A percentile compares a stretch with the other conserved stretches of the same genome.
phyloP scores from a whole-genome alignment of 768 basidiomycete species.

The Tulasnella sp. region DNA sequence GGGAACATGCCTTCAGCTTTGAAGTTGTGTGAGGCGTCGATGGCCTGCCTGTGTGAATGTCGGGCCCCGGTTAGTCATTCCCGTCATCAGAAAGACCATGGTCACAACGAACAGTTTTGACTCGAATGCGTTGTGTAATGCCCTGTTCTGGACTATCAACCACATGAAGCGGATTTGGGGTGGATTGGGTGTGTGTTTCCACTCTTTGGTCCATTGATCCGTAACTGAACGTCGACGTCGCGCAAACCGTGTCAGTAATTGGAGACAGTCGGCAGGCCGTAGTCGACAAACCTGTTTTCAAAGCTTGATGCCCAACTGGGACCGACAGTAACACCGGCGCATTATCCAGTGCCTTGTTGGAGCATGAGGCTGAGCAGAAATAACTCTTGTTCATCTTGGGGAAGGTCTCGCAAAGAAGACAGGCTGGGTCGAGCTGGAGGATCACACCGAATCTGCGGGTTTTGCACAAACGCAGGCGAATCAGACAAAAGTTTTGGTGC shows the following conservation, averaged over 20 bases:
- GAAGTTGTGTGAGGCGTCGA: background rate
- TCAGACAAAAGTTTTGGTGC: background rate
- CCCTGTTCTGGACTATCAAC: background rate
- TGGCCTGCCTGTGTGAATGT: conserved; percentile 36
- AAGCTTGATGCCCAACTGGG: background rate
- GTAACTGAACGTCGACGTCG: background rate
- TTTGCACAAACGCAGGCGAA: background rate
- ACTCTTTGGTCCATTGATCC: background rate
- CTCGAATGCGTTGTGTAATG: background rate
- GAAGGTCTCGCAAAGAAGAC: background rate
- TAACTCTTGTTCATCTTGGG: background rate
- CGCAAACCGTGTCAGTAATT: background rate
- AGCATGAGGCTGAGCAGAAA: background rate
- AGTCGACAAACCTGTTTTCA: background rate
- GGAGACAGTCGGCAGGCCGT: background rate
- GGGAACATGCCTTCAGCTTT: background rate
- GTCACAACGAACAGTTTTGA: background rate
- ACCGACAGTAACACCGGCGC: background rate
- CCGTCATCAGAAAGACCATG: no score
- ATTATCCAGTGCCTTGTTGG: background rate
- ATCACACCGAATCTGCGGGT: background rate
- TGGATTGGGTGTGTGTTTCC: background rate
- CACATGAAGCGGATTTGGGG: background rate
- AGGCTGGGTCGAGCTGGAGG: background rate
- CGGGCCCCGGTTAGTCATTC: no score